Evolutionary conservation across 2,329 filamentous ascomycete species (phyloP).

Genomic region (Neocatenulostroma microsporum): DNA sequence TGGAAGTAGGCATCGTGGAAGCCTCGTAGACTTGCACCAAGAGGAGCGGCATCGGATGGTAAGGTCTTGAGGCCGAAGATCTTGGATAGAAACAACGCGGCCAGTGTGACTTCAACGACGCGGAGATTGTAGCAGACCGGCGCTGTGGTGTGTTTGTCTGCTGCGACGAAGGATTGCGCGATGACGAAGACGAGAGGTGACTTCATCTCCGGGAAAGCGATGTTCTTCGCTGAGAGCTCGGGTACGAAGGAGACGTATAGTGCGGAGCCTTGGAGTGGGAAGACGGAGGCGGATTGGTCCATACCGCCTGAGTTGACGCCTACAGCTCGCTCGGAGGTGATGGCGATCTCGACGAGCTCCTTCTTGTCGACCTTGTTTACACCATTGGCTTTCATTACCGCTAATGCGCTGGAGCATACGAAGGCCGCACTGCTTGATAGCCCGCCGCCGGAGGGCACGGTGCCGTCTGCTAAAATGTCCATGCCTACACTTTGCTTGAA

Average conservation of each 20-base stretch:
- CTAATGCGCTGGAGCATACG: constrained; percentile 80
- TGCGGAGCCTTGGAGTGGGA: constrained; percentile 76
- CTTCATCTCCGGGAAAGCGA: constrained; percentile 71
- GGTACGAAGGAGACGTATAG: constrained; percentile 88
- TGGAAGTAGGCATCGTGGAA: constrained; percentile 79
- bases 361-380: constrained; percentile 76
- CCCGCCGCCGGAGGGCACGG: constrained; percentile 83
- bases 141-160: constrained; percentile 89
- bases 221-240: constrained; percentile 63
- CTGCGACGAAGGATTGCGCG: constrained; percentile 86
- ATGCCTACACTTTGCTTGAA: constrained; percentile 65
- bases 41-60: constrained; percentile 68
- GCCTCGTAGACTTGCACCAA: constrained; percentile 74
- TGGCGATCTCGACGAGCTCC: constrained; percentile 82
- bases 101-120: constrained; percentile 89
- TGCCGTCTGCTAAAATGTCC: constrained; percentile 84
- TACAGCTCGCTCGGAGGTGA: constrained; percentile 87
- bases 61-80: constrained; percentile 55
- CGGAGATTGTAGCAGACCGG: constrained; percentile 94
- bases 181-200: constrained; percentile 87
- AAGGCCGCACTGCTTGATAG: constrained; percentile 92
- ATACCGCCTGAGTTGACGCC: constrained; percentile 97
- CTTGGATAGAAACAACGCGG: constrained; percentile 60
- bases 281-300: constrained; percentile 95
- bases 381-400: constrained; percentile 79